Evolutionary conservation across 495 filamentous ascomycete genomes (phyloP), one percentile per base, ranked within the genome.

Genomic region (Pyronema omphalodes): DNA sequence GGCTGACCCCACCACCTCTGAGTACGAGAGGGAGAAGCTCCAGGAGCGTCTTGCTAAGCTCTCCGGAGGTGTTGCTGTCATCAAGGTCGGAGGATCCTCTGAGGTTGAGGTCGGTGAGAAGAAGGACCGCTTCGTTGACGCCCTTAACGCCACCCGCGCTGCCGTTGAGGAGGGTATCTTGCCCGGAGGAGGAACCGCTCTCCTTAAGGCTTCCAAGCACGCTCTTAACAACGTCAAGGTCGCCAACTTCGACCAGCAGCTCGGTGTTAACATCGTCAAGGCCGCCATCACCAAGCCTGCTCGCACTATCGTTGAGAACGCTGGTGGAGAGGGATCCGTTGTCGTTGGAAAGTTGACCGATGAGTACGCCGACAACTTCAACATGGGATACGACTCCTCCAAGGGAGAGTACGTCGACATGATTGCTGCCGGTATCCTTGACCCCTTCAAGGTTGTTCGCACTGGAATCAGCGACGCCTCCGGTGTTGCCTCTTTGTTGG

Each of bases 1-100:
- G 80, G 75, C 71, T 58, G 91, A 96, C 74, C 80, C 91, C 33
- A 78, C 76, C 56, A 96, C 91, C 56, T 93, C 87, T 56, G 93
- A 96, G 63, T 96, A 98, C 73, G 91, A 98, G 78, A 95, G 94
- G 76, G 91, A 98, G 81, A 98, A 98, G 79, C 84, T 98, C 54
- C 91, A 96, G 71, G 91, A 98, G 74, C 91, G 91, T 73, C 84
- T 96, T 50, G 91, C 91, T 61, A 98, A 98, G 82, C 86, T 98
- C 60, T 96, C 91, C 45, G 91, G 91, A 53, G 91, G 91, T 78
- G 91, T 98, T 66, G 91, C 91, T 58, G 91, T 98, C 71, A 96
- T 98, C 77, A 94, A 89, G 76, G 91, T 98, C 60, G 91, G 91
- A 63, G 91, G 91, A 69, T 75, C 88, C 55, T 95, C 88, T 60